A percentile compares a stretch with the other conserved stretches of the same genome.
These are phyloP conservation scores for Coelastrella sp. DNA, from an alignment of 139 green algal genomes.

Conservation along the genomic window DNA sequence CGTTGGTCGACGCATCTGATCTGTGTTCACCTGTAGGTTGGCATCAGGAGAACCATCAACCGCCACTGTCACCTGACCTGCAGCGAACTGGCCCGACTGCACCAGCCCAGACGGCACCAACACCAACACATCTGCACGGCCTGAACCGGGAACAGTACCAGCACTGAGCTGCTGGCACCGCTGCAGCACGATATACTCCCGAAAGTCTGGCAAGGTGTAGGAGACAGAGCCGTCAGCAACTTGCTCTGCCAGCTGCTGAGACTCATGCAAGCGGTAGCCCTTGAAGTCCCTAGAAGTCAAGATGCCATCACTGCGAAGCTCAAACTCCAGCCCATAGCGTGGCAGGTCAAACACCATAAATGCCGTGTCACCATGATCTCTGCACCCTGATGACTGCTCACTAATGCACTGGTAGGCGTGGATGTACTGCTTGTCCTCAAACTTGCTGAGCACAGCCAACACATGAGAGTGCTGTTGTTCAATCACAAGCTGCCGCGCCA, in stretches of 20 bases:
- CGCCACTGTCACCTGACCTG: conserved; percentile 43
- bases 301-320: conserved; percentile 22
- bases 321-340: conserved; percentile 66
- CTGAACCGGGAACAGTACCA: background rate
- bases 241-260: conserved; percentile 46
- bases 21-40: conserved; percentile 29
- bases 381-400: background rate
- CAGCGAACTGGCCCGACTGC: conserved; percentile 15
- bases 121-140: background rate
- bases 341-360: conserved; percentile 59
- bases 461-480: background rate
- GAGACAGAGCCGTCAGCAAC: background rate
- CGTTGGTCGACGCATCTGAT: background rate
- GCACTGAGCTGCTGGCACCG: background rate
- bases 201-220: conserved; percentile 70
- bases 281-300: conserved; percentile 46
- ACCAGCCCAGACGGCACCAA: conserved; percentile 25
- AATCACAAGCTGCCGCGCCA: conserved; percentile 48
- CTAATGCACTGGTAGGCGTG: conserved; percentile 39
- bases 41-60: background rate
- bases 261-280: conserved; percentile 53
- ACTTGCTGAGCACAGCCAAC: conserved; percentile 55
- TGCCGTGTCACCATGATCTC: background rate
- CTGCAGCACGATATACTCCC: conserved; percentile 67
- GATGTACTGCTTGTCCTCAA: conserved; percentile 62